Base-by-base conservation (phyloP, 2,329 filamentous ascomycete species). In the Monilinia fructigena region DNA sequence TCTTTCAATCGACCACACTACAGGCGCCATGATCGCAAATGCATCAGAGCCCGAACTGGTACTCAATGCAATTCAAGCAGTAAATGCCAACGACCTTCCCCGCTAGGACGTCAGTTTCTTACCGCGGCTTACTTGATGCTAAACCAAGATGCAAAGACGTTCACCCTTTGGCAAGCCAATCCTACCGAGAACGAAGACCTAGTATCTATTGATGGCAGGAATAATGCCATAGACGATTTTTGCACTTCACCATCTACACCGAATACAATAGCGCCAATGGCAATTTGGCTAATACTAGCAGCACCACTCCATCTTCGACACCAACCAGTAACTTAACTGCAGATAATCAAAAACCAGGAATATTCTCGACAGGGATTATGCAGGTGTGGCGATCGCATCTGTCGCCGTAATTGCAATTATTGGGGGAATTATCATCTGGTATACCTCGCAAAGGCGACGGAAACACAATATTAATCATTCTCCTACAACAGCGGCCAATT, bases 1-100 rank as follows among this genome's bases (percentile, higher is more conserved):
- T 26, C 47, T 62, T 6, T 4, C 40, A 12, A 55, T 63, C 8
- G 60, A 62, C 8, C 47, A 62, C 3, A 14, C 28, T 1, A 23
- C 59, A 26, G 59, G 59, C n/a, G 59, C 47, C 3, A 35, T 62
- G 14, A 18, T 38, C 26, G 59, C 59, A 40, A 52, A 62, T 26
- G 38, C 6, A 7, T 66, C 55, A 16, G 35, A 47, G 14, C 55
- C 42, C 2, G 55, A 66, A 12, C 55, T 66, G 2, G 64, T 66
- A 4, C 45, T 66, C 47, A 81, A 87, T 18, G 85, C 84, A 47
- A 79, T 84, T 69, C 92, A 96, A 81, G 95, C 86, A 82, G 77
- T 95, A 67, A 92, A 92, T 71, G 86, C 93, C 76, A 91, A 96
- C 75, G 89, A 87, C 18, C 94, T 93, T 76, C 84, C 90, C 4